Conservation (phyloP, 495 filamentous ascomycete species). For the Opeltia flavorubescens region DNA sequence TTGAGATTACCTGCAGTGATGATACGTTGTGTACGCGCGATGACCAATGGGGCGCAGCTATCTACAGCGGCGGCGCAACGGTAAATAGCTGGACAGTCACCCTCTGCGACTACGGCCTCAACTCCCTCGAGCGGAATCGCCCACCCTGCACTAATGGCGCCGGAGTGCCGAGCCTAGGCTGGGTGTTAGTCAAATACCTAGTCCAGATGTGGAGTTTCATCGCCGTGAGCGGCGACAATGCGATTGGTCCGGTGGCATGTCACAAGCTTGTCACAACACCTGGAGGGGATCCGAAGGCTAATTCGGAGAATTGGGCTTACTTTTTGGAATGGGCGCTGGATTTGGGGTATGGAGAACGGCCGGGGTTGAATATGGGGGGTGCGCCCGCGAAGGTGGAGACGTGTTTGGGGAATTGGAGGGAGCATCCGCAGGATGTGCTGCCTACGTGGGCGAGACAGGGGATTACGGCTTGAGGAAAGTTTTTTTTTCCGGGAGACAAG, state of each 20-base stretch:
- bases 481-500: too few species aligned
- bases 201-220: background rate
- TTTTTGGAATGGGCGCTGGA: background rate
- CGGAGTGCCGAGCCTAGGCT: background rate
- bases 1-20: background rate
- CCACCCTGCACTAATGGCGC: background rate
- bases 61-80: background rate
- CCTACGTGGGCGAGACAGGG: background rate
- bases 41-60: background rate
- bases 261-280: background rate
- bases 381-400: background rate
- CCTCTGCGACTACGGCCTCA: background rate
- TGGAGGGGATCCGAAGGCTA: background rate
- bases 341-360: too few species aligned
- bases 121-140: background rate
- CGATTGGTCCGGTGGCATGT: background rate
- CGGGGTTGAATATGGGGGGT: too few species aligned
- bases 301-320: constrained; percentile 2
- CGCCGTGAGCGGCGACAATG: background rate
- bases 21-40: background rate
- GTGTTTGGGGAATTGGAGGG: background rate
- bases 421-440: background rate
- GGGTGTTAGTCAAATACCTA: background rate
- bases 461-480: too few species aligned
- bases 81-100: background rate